Evolutionary conservation across 169 alveolate species (phyloP), one percentile per base, ranked within the genome.

Genomic region (Eimeria praecox): DNA sequence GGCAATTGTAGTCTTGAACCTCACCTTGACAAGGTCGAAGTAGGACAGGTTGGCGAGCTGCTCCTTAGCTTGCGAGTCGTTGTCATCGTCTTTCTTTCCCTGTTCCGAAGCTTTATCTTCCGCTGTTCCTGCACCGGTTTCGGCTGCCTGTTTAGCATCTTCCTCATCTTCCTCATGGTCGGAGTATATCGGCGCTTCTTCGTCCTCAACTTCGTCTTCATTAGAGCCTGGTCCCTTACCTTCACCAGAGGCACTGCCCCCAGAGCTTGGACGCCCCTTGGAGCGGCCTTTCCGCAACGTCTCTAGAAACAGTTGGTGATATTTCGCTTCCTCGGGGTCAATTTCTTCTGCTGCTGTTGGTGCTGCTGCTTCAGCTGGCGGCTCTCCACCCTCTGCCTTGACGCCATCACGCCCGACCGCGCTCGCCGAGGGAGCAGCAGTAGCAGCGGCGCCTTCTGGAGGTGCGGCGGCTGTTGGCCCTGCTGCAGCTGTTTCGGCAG

Each of bases 21-120:
- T 27, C 56, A 92, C 95, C 90, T 92, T 73, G 49, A 92, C 90
- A 18, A 95, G 90, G 71, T 95, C 96, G n/a, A 95, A 95, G 88
- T 95, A 95, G 0, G 94, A 75, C 3, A 87, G 64, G 44, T 94
- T 87, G 16, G 86, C 96, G 30, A 87, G 85, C 95, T 38, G 75
- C 92, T 42, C 95, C 92, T 71, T 94, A 56, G 85, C 92, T 82
- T 46, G 92, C 49, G 33, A 12, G 12, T 33, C 90, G 80, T 71
- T 85, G 80, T 56, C 94, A 30, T 83, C 96, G 14, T 66, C 96
- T 3, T 35, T 73, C 52, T 86, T 85, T 10, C 75, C 94, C 35
- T 87, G 62, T 35, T 38, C 78, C 40, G 38, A 30, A 52, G 59
- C 80, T 24, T 56, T 62, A 38, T 49, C 93, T 38, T 56, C 80